These are phyloP conservation scores for Coemansia sp. DNA, from an alignment of 192 early-diverging fungal species.

Conservation along the genomic window DNA sequence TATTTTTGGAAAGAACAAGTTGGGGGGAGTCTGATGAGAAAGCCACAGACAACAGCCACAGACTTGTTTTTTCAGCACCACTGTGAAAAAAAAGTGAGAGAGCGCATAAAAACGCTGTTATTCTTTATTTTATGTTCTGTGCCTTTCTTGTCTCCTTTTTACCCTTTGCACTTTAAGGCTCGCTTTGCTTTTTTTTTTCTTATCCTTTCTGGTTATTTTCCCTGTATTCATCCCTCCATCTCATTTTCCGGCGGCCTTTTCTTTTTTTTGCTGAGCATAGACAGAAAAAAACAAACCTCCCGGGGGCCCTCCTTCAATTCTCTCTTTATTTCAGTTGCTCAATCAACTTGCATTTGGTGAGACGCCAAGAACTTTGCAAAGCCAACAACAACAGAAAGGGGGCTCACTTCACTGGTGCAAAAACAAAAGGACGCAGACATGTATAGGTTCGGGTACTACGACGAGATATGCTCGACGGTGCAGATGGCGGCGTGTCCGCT, in stretches of 20 bases:
- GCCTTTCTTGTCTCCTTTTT: conserved; percentile 6
- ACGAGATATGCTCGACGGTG: conserved; percentile 82
- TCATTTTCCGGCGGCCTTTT: neutral
- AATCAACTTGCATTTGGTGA: conserved; percentile 7
- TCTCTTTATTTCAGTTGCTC: neutral
- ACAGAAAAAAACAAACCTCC: neutral
- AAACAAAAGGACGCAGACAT: neutral
- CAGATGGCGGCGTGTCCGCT: conserved; percentile 89
- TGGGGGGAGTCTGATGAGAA: neutral
- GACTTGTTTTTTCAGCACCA: neutral
- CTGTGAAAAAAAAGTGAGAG: neutral
- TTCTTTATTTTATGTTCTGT: neutral
- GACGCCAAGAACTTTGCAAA: neutral
- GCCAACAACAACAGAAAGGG: neutral
- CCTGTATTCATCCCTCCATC: conserved; percentile 1
- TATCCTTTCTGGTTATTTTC: conserved; percentile 9
- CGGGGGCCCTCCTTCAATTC: neutral
- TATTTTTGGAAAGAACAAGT: conserved; percentile 7
- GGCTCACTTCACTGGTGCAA: neutral
- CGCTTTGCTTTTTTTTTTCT: conserved; percentile 2
- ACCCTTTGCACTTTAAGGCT: neutral
- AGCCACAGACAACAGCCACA: conserved; percentile 3
- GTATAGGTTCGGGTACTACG: conserved; percentile 79
- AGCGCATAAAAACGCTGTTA: neutral
- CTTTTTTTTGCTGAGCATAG: conserved; percentile 8